Base-by-base conservation (phyloP, 2,329 filamentous ascomycete species). In the Sclerotinia borealis region DNA sequence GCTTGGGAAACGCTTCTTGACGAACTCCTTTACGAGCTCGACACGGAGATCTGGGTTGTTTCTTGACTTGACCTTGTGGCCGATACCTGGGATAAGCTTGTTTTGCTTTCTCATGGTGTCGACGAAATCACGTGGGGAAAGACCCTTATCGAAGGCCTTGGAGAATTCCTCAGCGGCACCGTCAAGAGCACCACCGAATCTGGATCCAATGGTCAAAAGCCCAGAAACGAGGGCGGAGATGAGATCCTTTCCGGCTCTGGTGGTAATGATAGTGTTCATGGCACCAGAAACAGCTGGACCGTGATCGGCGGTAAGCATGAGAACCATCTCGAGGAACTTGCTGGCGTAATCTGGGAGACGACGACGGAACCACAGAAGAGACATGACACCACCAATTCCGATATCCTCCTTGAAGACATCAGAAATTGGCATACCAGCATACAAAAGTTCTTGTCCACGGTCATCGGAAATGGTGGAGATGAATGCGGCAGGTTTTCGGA, bases 211-310 rank as follows among this genome's bases (percentile, higher is more conserved):
- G 73, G 95, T 99, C 76, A 99, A 83, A 61, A 99, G 90, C 92
- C 95, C 95, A 73, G 91, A 91, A 64, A 99, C 95, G 68, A 99
- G 85, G 54, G 95, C 90, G 74, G 88, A 93, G 83, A 99, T 98
- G 72, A 99, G 83, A 77, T 99, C 95, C 85, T 99, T 99, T 78
- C 95, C 95, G 68, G 95, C 95, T 90, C 95, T 91, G 65, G 95
- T 99, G 68, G 95, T 99, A 78, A 99, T 98, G 78, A 99, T 99
- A 77, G 95, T 99, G 89, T 99, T 99, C 95, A 99, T 99, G 79
- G 95, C 95, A 85, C 95, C 95, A 73, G 95, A 99, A 73, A 99
- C 95, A 73, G 95, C 95, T 61, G 95, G 95, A 80, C 95, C 95
- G 87, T 99, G 95, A 77, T 99, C 95, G 73, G 95, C 95, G 76